Evolutionary conservation across 192 early-diverging fungal species (phyloP), one percentile per base, ranked within the genome.

Genomic region (Paraglomus brasilianum): DNA sequence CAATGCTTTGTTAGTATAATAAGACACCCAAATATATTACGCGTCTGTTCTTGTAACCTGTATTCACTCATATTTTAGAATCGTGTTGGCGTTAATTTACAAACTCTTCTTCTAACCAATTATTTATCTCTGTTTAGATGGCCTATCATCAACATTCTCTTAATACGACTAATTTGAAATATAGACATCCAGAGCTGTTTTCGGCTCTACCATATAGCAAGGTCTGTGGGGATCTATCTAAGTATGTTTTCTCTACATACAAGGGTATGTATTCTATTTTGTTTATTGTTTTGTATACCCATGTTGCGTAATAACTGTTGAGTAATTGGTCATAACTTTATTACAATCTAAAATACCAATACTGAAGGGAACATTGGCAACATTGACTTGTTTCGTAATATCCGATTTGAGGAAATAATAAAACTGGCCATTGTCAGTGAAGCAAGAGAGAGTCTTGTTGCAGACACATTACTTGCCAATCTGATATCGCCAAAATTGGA

Each of bases 141-240:
- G 83, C 67, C 63, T 83, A 85, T 65, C 88, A 89, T 74, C 83
- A 90, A 48, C 74, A 53, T 0, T 62, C 84, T 49, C 83, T 91
- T 60, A 88, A 92, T 69, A 75, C 78, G 51, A 78, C 74, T 39
- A 88, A 87, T 66, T 83, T 92, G 71, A 91, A 89, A 70, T 85
- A 83, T 64, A 80, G 91, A 7, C 87, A 92, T 60, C 91, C 91
- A 41, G 77, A 80, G 36, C 75, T 90, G 44, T 81, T 80, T 1
- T 77, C 83, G 36, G 87, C 86, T 13, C 81, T 90, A 77, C 83
- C 81, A 38, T 52, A 52, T 9, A 15, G 5, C 17, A 21, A 17
- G 4, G 8, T 3, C 14, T 7, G 10, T 2, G 38, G 9, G 49
- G 0, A 41, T 9, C 15, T 66, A 40, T 36, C n/a, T 5, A 10